Percentiles rank a stretch among this genome's conserved stretches.
phyloP scores from a whole-genome alignment of 1,139 yeast genomes.

The Candida sojae region DNA sequence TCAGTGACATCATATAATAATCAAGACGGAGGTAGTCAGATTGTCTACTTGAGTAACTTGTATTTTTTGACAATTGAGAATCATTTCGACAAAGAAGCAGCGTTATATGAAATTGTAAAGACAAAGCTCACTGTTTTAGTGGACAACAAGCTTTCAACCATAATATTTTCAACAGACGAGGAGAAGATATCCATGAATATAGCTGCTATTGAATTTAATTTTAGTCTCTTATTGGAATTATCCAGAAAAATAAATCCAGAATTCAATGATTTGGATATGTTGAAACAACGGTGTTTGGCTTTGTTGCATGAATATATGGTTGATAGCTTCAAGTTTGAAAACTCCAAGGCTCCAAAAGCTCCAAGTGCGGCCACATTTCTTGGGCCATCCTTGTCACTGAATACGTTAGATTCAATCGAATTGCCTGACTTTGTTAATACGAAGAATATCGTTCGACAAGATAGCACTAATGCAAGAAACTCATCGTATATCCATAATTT shows the following conservation, averaged over 20 bases:
- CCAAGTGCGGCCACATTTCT: not conserved
- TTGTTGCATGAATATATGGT: slow-evolving; percentile 19
- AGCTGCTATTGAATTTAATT: slow-evolving; percentile 33
- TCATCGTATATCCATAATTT: slow-evolving; percentile 8
- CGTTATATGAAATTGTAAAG: slow-evolving; percentile 18
- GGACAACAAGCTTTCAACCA: slow-evolving; percentile 22
- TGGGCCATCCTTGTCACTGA: slow-evolving; percentile 10
- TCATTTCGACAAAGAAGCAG: slow-evolving; percentile 6
- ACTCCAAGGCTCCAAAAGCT: slow-evolving; percentile 3
- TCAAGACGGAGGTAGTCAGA: slow-evolving; percentile 10
- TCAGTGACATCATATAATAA: slow-evolving; percentile 16
- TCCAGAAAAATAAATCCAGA: slow-evolving; percentile 13
- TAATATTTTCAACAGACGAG: slow-evolving; percentile 33
- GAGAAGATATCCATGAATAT: slow-evolving; percentile 31
- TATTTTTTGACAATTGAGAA: not conserved
- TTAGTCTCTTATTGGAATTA: slow-evolving; percentile 21
- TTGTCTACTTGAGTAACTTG: slow-evolving; percentile 2
- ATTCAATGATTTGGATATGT: slow-evolving; percentile 8
- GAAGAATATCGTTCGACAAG: slow-evolving; percentile 22
- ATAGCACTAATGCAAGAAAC: not conserved
- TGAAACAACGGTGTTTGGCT: slow-evolving; percentile 16
- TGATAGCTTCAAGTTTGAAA: slow-evolving; percentile 17
- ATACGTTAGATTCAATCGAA: slow-evolving; percentile 36
- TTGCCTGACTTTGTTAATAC: slow-evolving; percentile 45
- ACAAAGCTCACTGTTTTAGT: slow-evolving; percentile 28